These are phyloP conservation scores for Verticillium albo-atrum DNA, from an alignment of 2,329 filamentous ascomycete genomes.

Conservation along the genomic window DNA sequence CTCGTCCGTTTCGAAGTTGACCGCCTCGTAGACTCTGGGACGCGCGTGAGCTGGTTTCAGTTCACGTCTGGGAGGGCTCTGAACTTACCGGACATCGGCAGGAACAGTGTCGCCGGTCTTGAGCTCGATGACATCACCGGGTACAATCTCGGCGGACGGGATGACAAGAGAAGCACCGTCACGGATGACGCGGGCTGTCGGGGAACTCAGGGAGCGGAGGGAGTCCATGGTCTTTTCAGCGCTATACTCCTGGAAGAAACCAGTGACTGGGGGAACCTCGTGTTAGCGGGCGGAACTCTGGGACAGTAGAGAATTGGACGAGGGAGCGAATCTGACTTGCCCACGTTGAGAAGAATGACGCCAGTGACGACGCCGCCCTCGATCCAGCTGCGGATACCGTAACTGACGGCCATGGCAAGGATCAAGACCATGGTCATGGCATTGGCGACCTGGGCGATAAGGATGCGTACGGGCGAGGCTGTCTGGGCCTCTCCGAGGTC, in stretches of 20 bases:
- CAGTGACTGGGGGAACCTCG: conserved; percentile 29
- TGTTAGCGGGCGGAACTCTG: background rate
- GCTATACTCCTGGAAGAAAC: conserved; percentile 48
- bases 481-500: conserved; percentile 42
- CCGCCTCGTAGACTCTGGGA: conserved; percentile 37
- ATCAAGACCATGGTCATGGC: conserved; percentile 54
- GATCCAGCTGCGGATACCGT: conserved; percentile 46
- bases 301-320: background rate
- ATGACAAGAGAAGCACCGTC: conserved; percentile 42
- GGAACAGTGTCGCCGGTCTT: conserved; percentile 40
- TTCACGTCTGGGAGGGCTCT: conserved; percentile 49
- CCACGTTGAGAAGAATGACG: conserved; percentile 47
- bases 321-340: background rate
- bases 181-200: conserved; percentile 44
- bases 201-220: conserved; percentile 41
- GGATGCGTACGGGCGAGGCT: conserved; percentile 52
- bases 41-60: conserved; percentile 46
- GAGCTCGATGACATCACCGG: conserved; percentile 53
- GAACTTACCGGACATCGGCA: conserved; percentile 28
- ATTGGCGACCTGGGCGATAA: conserved; percentile 53
- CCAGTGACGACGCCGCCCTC: conserved; percentile 49
- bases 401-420: conserved; percentile 45
- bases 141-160: conserved; percentile 49
- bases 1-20: conserved; percentile 57
- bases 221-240: conserved; percentile 52